phyloP scores from a whole-genome alignment of 257 asterid genomes.

The Fraxinus pennsylvanica region DNA sequence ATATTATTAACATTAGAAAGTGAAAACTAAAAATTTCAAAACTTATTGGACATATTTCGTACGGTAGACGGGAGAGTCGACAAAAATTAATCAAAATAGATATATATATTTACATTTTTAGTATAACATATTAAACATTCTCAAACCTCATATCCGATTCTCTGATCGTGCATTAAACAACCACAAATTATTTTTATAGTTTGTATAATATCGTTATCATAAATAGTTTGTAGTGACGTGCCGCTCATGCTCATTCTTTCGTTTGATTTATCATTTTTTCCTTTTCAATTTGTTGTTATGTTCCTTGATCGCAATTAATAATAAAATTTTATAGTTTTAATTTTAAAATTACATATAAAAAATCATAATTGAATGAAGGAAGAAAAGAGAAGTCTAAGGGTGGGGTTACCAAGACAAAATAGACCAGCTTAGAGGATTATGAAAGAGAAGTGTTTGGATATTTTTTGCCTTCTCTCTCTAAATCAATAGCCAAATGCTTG shows the following conservation, averaged over 20 bases:
- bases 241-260: neutral
- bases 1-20: neutral
- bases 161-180: neutral
- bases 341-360: too few relatives aligned
- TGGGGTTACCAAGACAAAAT: slow-evolving; percentile 37
- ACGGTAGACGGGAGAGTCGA: neutral
- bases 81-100: neutral
- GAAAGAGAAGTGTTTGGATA: slow-evolving; percentile 26
- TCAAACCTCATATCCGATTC: neutral
- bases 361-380: too few relatives aligned
- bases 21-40: neutral
- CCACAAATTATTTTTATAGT: too few relatives aligned
- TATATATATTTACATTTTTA: neutral
- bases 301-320: too few relatives aligned
- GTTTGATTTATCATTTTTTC: too few relatives aligned
- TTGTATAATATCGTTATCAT: neutral
- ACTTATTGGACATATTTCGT: neutral
- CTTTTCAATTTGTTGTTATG: too few relatives aligned
- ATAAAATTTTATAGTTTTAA: too few relatives aligned
- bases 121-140: neutral
- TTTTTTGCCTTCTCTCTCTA: neutral
- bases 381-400: neutral
- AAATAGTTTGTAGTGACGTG: neutral
- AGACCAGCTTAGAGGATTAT: slow-evolving; percentile 43
- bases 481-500: slow-evolving; percentile 15